Evolutionary conservation across 2,329 filamentous ascomycete genomes (phyloP).

Genomic region (Capronia epimyces): DNA sequence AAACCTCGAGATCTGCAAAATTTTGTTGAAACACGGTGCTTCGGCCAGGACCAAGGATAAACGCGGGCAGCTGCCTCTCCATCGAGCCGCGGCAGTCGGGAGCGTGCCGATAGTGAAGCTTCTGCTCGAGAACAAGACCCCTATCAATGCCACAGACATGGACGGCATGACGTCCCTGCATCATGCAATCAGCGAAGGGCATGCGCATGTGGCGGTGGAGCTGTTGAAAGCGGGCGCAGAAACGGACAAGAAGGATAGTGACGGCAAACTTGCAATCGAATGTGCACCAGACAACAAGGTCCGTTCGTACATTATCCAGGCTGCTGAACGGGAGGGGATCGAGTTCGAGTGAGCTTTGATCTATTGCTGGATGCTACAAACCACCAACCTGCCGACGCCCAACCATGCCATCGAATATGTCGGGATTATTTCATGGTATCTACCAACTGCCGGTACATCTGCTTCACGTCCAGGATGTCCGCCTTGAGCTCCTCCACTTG

Average conservation of each 20-base stretch:
- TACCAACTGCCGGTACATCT: slow-evolving; percentile 89
- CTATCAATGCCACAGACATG: slow-evolving; percentile 74
- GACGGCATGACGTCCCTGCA: slow-evolving; percentile 85
- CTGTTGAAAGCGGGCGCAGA: slow-evolving; percentile 83
- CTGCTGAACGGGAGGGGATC: slow-evolving; percentile 79
- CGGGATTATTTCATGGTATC: slow-evolving; percentile 56
- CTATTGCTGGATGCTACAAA: background rate
- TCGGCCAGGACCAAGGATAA: slow-evolving; percentile 76
- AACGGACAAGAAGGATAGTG: slow-evolving; percentile 65
- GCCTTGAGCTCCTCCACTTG: slow-evolving; percentile 81
- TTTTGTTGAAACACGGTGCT: slow-evolving; percentile 69
- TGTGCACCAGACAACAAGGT: slow-evolving; percentile 82
- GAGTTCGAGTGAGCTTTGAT: slow-evolving; percentile 42
- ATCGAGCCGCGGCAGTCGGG: slow-evolving; percentile 85
- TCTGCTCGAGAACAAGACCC: slow-evolving; percentile 67
- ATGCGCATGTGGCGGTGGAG: slow-evolving; percentile 74
- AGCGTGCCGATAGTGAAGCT: slow-evolving; percentile 80
- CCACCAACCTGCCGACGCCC: background rate
- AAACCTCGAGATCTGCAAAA: slow-evolving; percentile 73
- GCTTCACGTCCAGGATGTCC: slow-evolving; percentile 89
- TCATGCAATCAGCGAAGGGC: slow-evolving; percentile 58
- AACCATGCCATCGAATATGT: slow-evolving; percentile 4
- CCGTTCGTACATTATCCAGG: slow-evolving; percentile 67
- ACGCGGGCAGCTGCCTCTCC: slow-evolving; percentile 82
- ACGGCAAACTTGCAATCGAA: slow-evolving; percentile 68